Base-by-base conservation (phyloP, 371 early-diverging fungal species). In the Apophysomyces variabilis region DNA sequence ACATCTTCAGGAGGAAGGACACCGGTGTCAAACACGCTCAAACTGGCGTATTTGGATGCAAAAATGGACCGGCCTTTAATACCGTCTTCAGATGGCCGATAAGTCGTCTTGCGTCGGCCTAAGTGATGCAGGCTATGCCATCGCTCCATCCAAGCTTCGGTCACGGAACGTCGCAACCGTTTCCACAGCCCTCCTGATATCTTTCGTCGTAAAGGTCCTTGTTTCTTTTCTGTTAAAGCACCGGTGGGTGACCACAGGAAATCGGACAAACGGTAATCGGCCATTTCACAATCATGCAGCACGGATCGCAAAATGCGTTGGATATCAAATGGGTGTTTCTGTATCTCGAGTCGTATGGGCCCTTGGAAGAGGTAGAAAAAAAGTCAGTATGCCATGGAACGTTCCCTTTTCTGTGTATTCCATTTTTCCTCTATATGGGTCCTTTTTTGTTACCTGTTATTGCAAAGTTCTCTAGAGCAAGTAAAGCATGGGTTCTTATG, bases 381-480 rank as follows among this genome's bases (percentile, higher is more conserved):
- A 38, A 9, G 43, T 43, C 14, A 12, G 43, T 8, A 41, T 36
- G 13, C 39, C 13, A 38, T 60, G 38, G 32, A 54, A 41, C 41
- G 11, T 4, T 41, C 41, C 41, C 5, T 41, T 41, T 41, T 11
- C 1, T 16, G 2, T 36, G 41, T 36, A 9, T 37, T 46, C 21
- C 12, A 26, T 26, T 21, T 16, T 21, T 18, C 5, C 13, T 26
- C 37, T 37, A 11, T 32, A 18, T 41, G 7, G 32, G 32, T 38
- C 32, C 32, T 32, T 62, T 60, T n/a, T 39, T 37, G 36, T 57
- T 75, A 76, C 82, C 79, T 60, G 83, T 83, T 21, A 77, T 44
- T 7, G 83, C 73, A 64, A 83, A 83, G 21, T 80, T 83, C 36
- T 83, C 83, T 18, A 83, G 63, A 5, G 83, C 83, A 58, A 80